phyloP scores from a whole-genome alignment of 148 eudicot species.

The Vaccinium macrocarpon region DNA sequence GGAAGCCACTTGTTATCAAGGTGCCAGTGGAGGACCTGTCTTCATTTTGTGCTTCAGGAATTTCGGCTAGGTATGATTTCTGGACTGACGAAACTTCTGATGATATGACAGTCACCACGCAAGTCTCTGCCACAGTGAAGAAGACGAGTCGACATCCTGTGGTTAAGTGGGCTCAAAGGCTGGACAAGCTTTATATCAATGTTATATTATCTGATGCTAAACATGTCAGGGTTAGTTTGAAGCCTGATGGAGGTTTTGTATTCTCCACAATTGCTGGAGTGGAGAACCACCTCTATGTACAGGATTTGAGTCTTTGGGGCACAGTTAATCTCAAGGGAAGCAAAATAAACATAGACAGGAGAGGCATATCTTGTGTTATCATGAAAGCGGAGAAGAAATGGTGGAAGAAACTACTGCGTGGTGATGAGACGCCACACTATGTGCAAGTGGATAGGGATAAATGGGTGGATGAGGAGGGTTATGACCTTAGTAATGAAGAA shows the following conservation, averaged over 20 bases:
- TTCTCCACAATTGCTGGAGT: slow-evolving; percentile 71
- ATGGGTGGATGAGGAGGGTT: slow-evolving; percentile 97
- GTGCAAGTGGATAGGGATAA: slow-evolving; percentile 97
- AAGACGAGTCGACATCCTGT: slow-evolving; percentile 77
- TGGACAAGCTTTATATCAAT: slow-evolving; percentile 70
- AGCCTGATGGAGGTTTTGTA: slow-evolving; percentile 74
- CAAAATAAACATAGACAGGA: no score
- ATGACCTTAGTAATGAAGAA: neutral
- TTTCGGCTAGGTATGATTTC: neutral
- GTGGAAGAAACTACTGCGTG: slow-evolving; percentile 78
- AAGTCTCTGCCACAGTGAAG: neutral
- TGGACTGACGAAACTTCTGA: neutral
- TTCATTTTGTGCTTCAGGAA: neutral
- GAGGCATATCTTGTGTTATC: slow-evolving; percentile 55
- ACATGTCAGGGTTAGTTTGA: slow-evolving; percentile 69
- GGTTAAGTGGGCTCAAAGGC: slow-evolving; percentile 94
- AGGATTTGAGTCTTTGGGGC: no score
- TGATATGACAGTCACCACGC: neutral
- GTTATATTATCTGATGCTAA: slow-evolving; percentile 78
- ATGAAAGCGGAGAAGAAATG: slow-evolving; percentile 78
- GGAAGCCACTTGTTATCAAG: neutral
- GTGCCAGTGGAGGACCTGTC: neutral
- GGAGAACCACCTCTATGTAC: slow-evolving; percentile 39
- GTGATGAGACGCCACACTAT: slow-evolving; percentile 74
- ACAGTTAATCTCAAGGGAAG: no score